phyloP scores from a whole-genome alignment of 257 asterid genomes.

The Solanum medicagineum region DNA sequence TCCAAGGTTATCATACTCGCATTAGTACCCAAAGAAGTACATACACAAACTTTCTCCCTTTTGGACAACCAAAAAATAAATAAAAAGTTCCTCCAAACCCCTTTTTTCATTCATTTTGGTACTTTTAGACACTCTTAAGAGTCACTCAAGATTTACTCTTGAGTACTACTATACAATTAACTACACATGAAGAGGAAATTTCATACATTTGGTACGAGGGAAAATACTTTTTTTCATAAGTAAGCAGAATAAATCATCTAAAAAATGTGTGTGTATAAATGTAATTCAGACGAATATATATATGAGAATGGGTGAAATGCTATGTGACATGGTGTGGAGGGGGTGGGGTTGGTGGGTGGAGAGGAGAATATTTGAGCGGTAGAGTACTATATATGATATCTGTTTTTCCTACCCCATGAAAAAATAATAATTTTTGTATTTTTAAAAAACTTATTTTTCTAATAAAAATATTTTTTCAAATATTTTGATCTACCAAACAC shows the following conservation, averaged over 20 bases:
- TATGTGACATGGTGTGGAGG: too few species aligned
- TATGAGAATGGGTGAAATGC: neutral
- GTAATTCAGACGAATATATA: neutral
- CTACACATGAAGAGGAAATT: neutral
- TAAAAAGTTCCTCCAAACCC: neutral
- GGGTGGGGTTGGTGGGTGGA: too few species aligned
- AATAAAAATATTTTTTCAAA: neutral
- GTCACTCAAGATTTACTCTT: neutral
- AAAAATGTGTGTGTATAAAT: neutral
- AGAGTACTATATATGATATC: neutral
- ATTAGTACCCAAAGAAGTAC: neutral
- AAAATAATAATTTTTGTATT: slow-evolving; percentile 33
- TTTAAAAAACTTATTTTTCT: neutral
- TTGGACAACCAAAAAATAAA: neutral
- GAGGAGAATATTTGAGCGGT: too few species aligned
- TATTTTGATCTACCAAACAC: neutral
- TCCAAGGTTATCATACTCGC: neutral
- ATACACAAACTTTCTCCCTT: neutral
- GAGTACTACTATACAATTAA: neutral
- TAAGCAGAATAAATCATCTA: neutral
- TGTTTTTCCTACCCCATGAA: slow-evolving; percentile 11
- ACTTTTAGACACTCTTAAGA: neutral
- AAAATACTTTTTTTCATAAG: neutral
- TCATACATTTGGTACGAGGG: neutral
- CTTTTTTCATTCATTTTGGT: neutral